Conservation (phyloP, 768 basidiomycete genomes). For the Phylloporus scabripes region DNA sequence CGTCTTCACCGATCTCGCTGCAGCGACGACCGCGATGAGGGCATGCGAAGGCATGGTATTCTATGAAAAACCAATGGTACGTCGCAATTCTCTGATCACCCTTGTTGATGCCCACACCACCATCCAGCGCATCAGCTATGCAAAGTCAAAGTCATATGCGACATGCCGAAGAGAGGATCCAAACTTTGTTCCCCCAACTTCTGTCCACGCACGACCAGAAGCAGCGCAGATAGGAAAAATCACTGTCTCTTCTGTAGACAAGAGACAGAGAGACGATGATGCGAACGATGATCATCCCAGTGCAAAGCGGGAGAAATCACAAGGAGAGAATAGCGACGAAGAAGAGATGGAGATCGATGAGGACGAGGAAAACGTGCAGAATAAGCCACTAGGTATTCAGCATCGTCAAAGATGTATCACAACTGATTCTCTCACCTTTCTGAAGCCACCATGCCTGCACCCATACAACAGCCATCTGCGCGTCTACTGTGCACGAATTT, state of each 20-base stretch:
- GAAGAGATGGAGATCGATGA: conserved; percentile 96
- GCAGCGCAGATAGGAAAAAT: conserved; percentile 36
- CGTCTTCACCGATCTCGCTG: conserved; percentile 87
- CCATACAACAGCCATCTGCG: conserved; percentile 50
- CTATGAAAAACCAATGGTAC: conserved; percentile 88
- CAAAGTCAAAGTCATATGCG: conserved; percentile 84
- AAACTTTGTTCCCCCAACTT: conserved; percentile 67
- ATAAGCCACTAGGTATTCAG: conserved; percentile 44
- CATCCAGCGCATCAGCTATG: conserved; percentile 81
- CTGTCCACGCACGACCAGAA: conserved; percentile 52
- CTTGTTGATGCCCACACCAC: conserved; percentile 9
- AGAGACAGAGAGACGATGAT: conserved; percentile 64
- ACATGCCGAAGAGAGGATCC: conserved; percentile 76
- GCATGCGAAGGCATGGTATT: conserved; percentile 90
- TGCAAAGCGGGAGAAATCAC: conserved; percentile 65
- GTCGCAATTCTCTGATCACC: conserved; percentile 24
- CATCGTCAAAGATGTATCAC: conserved; percentile 4
- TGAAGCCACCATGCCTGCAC: conserved; percentile 39
- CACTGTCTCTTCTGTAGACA: conserved; percentile 41
- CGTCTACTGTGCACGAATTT: conserved; percentile 78
- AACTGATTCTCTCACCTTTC: conserved; percentile 13
- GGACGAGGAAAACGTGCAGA: conserved; percentile 59
- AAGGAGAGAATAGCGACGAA: conserved; percentile 60
- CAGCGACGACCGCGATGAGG: conserved; percentile 88
- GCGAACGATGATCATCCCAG: conserved; percentile 47